phyloP scores from a whole-genome alignment of 202 grass and related monocot genomes.

The Brachypodium distachyon region DNA sequence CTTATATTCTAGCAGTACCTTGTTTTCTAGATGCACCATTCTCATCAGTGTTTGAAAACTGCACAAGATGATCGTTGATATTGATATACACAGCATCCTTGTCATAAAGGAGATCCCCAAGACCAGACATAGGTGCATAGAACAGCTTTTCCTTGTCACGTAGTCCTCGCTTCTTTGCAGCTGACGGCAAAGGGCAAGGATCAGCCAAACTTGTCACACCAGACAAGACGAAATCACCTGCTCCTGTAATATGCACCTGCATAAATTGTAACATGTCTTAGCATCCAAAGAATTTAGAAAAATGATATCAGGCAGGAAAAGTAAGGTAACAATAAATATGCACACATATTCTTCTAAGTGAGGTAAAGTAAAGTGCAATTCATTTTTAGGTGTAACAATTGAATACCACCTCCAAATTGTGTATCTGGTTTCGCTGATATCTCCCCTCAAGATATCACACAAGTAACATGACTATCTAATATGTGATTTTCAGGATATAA shows the following conservation, averaged over 20 bases:
- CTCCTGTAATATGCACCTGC: constrained; percentile 94
- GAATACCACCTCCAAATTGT: constrained; percentile 3
- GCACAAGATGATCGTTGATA: constrained; percentile 96
- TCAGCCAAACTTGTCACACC: constrained; percentile 76
- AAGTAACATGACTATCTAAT: not conserved
- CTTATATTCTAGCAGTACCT: constrained; percentile 40
- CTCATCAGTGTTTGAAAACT: constrained; percentile 78
- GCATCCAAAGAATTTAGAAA: not conserved
- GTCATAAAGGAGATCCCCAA: constrained; percentile 95
- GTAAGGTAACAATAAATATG: not conserved
- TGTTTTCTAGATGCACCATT: constrained; percentile 27
- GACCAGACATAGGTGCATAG: constrained; percentile 98
- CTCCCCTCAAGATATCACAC: not conserved
- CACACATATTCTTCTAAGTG: not conserved
- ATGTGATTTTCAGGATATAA: not conserved
- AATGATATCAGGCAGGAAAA: not conserved
- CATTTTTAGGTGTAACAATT: not conserved
- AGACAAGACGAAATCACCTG: constrained; percentile 80
- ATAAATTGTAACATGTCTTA: constrained; percentile 15
- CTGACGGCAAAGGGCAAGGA: constrained; percentile 92
- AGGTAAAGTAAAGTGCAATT: not conserved
- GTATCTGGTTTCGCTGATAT: not conserved
- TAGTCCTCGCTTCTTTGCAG: constrained; percentile 90
- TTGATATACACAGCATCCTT: constrained; percentile 94
- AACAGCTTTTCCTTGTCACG: constrained; percentile 96